These are phyloP conservation scores for Beauveria rudraprayagi DNA, from an alignment of 2,329 filamentous ascomycete genomes.

Conservation along the genomic window DNA sequence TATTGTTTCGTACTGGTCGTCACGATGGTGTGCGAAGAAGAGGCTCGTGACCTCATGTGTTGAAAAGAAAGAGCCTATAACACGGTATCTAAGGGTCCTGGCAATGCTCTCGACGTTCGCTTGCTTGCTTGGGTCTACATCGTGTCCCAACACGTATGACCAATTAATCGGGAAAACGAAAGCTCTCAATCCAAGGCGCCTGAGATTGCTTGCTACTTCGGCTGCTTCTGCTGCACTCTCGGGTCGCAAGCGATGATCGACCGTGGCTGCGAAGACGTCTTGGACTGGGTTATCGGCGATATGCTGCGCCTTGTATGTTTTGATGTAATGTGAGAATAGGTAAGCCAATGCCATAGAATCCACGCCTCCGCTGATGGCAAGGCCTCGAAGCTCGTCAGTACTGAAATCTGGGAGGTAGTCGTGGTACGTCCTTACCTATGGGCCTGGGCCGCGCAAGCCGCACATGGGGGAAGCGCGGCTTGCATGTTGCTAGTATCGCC, in stretches of 20 bases:
- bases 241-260: conserved; percentile 51
- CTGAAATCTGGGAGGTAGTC: neutral
- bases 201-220: conserved; percentile 33
- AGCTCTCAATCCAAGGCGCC: conserved; percentile 27
- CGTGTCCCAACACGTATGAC: conserved; percentile 27
- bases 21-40: conserved; percentile 76
- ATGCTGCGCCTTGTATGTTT: conserved; percentile 23
- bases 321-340: conserved; percentile 50
- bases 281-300: conserved; percentile 38
- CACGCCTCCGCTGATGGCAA: conserved; percentile 86
- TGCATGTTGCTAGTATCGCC: conserved; percentile 41
- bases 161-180: conserved; percentile 34
- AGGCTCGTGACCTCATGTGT: conserved; percentile 47
- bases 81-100: conserved; percentile 63
- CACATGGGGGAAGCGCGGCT: conserved; percentile 39
- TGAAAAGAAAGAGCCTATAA: conserved; percentile 55
- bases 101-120: conserved; percentile 71
- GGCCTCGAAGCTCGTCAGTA: conserved; percentile 33
- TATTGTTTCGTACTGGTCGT: conserved; percentile 87
- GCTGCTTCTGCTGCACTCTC: conserved; percentile 46
- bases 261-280: conserved; percentile 37
- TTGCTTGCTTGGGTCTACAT: conserved; percentile 27
- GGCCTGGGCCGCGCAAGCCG: conserved; percentile 26
- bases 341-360: conserved; percentile 95
- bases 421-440: conserved; percentile 31